Evolutionary conservation across 2,329 filamentous ascomycete species (phyloP).

Genomic region (Colletotrichum neosansevieriae): DNA sequence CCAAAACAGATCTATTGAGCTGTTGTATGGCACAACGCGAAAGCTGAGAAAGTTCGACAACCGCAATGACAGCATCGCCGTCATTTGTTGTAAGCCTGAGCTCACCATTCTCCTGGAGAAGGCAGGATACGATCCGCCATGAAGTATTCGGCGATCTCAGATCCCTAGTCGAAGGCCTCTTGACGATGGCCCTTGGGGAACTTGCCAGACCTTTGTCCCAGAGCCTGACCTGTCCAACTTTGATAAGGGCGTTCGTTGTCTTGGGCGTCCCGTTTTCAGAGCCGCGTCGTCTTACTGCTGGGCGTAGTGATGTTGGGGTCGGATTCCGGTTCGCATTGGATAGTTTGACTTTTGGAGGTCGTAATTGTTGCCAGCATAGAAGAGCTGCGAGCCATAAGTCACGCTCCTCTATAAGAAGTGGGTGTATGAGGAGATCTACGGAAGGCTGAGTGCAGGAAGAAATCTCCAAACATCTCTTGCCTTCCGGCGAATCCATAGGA

Average conservation of each 20-base stretch:
- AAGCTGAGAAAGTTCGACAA: constrained; percentile 89
- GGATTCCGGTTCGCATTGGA: constrained; percentile 57
- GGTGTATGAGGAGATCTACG: constrained; percentile 74
- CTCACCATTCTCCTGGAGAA: constrained; percentile 93
- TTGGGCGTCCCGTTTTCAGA: constrained; percentile 43
- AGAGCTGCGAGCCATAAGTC: constrained; percentile 85
- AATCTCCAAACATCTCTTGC: constrained; percentile 64
- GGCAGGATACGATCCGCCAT: constrained; percentile 92
- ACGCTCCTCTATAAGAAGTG: constrained; percentile 73
- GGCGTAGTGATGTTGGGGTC: constrained; percentile 52
- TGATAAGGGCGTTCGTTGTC: constrained; percentile 79
- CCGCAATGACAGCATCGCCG: constrained; percentile 82
- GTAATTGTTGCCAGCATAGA: constrained; percentile 84
- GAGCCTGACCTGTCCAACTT: constrained; percentile 89
- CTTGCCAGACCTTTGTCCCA: constrained; percentile 83
- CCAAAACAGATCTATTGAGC: constrained; percentile 88
- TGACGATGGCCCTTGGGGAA: constrained; percentile 67
- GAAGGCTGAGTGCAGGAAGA: constrained; percentile 61
- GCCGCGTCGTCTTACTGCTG: constrained; percentile 41
- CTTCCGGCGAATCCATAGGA: constrained; percentile 62
- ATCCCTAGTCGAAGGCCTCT: constrained; percentile 69
- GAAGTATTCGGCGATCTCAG: constrained; percentile 66
- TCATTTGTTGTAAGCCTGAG: constrained; percentile 91
- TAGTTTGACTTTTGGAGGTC: constrained; percentile 68
- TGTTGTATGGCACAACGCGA: constrained; percentile 92